These are phyloP conservation scores for Xanthoconium stramineum DNA, from an alignment of 768 basidiomycete species.

Conservation along the genomic window DNA sequence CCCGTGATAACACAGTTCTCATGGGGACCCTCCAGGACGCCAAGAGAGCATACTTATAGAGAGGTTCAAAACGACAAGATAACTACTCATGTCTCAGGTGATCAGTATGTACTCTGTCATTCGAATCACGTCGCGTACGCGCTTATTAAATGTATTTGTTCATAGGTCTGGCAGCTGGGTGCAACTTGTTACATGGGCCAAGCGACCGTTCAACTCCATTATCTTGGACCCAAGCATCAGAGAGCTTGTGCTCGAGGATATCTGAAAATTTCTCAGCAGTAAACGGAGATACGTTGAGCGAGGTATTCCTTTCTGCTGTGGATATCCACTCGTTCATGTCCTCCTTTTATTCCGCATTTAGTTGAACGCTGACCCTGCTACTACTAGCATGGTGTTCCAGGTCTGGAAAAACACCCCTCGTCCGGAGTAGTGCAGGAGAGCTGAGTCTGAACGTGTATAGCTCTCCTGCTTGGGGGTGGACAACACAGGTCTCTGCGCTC, in stretches of 20 bases:
- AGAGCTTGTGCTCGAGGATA: constrained; percentile 47
- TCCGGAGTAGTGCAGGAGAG: constrained; percentile 76
- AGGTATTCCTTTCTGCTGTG: constrained; percentile 79
- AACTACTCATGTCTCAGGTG: constrained; percentile 50
- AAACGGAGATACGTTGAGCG: constrained; percentile 72
- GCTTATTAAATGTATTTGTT: not conserved
- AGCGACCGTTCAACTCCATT: constrained; percentile 64
- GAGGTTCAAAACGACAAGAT: constrained; percentile 50
- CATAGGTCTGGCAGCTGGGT: constrained; percentile 46
- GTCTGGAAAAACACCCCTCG: constrained; percentile 76
- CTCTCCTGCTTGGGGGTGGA: constrained; percentile 62
- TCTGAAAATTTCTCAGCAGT: constrained; percentile 60
- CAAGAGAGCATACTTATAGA: constrained; percentile 46
- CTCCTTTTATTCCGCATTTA: not conserved
- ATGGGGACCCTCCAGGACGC: constrained; percentile 53
- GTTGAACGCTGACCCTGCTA: not conserved
- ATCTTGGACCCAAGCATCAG: constrained; percentile 68
- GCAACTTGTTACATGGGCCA: constrained; percentile 53
- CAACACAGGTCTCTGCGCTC: constrained; percentile 54
- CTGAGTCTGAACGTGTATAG: constrained; percentile 68
- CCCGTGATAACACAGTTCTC: constrained; percentile 44
- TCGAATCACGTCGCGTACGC: not conserved
- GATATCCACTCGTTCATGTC: constrained; percentile 57
- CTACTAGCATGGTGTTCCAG: constrained; percentile 63
- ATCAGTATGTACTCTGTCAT: constrained; percentile 28